Conservation (phyloP, 2,329 filamentous ascomycete species). For the Hymenotorrendiella dingleyae region DNA sequence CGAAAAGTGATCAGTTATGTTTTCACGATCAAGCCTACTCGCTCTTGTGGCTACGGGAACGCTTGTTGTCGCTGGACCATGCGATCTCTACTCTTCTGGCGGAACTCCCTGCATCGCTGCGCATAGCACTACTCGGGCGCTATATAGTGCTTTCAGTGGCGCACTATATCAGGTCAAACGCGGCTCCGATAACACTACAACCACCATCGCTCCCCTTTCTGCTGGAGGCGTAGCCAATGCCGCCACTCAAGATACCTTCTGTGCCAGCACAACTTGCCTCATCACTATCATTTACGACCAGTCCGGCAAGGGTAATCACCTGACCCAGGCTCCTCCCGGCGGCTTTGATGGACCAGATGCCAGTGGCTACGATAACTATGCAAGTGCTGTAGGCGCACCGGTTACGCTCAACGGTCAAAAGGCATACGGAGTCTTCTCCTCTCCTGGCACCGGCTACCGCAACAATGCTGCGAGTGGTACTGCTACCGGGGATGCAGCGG, state of each 20-base stretch:
- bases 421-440: constrained; percentile 58
- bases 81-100: constrained; percentile 54
- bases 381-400: constrained; percentile 53
- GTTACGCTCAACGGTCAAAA: constrained; percentile 55
- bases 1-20: constrained; percentile 27
- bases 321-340: constrained; percentile 55
- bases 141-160: constrained; percentile 49
- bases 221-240: constrained; percentile 59
- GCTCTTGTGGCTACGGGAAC: constrained; percentile 33
- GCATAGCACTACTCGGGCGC: constrained; percentile 57
- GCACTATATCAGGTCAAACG: constrained; percentile 56
- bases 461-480: constrained; percentile 48
- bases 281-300: constrained; percentile 63
- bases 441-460: constrained; percentile 57
- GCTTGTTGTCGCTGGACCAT: constrained; percentile 48
- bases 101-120: constrained; percentile 59
- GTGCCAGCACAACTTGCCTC: constrained; percentile 52
- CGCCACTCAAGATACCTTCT: constrained; percentile 55
- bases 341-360: constrained; percentile 49
- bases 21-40: constrained; percentile 27
- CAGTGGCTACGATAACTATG: constrained; percentile 54
- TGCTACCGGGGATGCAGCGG: constrained; percentile 47
- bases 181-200: constrained; percentile 40
- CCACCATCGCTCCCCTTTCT: constrained; percentile 37
- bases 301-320: constrained; percentile 54